Evolutionary conservation across 2,329 filamentous ascomycete genomes (phyloP).

Genomic region (Penicillium oxalicum): DNA sequence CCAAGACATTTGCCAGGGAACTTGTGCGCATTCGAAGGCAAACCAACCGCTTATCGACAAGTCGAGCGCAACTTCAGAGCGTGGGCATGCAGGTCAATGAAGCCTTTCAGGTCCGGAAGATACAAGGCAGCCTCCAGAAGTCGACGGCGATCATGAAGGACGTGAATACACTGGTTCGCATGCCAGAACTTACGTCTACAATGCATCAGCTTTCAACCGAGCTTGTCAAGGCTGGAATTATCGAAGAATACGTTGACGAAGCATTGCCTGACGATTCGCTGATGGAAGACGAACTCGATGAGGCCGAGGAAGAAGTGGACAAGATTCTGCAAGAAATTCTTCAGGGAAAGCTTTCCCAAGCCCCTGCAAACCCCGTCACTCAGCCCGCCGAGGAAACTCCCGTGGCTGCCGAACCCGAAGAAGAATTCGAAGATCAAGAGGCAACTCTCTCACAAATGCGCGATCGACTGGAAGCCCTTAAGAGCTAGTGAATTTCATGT

Average conservation of each 20-base stretch:
- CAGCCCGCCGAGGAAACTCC: constrained; percentile 47
- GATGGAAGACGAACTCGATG: constrained; percentile 64
- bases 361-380: constrained; percentile 51
- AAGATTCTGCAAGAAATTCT: constrained; percentile 88
- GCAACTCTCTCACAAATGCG: constrained; percentile 93
- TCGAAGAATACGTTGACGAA: constrained; percentile 95
- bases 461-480: constrained; percentile 79
- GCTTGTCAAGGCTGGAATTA: constrained; percentile 89
- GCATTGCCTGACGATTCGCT: constrained; percentile 68
- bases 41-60: constrained; percentile 67
- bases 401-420: constrained; percentile 42
- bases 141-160: constrained; percentile 95
- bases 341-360: constrained; percentile 70
- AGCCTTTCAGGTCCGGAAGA: constrained; percentile 90
- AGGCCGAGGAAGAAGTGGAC: constrained; percentile 81
- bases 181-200: constrained; percentile 81
- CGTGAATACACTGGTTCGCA: constrained; percentile 74
- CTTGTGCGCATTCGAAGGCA: constrained; percentile 77
- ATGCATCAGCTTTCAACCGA: constrained; percentile 85
- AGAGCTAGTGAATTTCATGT: constrained; percentile 56
- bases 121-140: constrained; percentile 82
- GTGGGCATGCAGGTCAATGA: constrained; percentile 98
- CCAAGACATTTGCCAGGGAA: constrained; percentile 81
- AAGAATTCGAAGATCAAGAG: constrained; percentile 80
- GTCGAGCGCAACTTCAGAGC: constrained; percentile 83